These are phyloP conservation scores for Pulveroboletus sp. DNA, from an alignment of 768 basidiomycete genomes.

Conservation along the genomic window DNA sequence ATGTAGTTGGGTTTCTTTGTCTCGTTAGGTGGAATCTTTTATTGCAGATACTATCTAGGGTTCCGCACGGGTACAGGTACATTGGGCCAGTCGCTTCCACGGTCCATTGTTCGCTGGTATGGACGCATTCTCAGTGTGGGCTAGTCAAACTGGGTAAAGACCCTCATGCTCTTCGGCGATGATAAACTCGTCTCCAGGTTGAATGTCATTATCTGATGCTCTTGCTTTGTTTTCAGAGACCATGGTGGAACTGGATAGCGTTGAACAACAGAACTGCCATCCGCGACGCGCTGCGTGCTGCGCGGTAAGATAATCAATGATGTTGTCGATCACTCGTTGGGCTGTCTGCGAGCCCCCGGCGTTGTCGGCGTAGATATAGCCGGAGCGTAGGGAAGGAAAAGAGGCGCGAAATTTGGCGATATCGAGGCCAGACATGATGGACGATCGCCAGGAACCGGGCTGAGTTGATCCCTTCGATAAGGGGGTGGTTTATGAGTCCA, in stretches of 20 bases:
- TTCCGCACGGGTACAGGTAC: too few species aligned
- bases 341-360: conserved; percentile 71
- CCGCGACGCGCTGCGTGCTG: conserved; percentile 71
- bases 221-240: conserved; percentile 67
- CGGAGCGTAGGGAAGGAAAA: conserved; percentile 58
- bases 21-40: too few species aligned
- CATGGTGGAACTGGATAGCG: conserved; percentile 64
- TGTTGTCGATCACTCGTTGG: conserved; percentile 50
- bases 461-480: too few species aligned
- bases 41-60: too few species aligned
- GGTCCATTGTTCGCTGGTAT: conserved; percentile 70
- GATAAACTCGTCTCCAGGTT: conserved; percentile 67
- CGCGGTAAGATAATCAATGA: conserved; percentile 64
- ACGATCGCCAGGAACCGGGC: too few species aligned
- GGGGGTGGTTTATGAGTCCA: too few species aligned
- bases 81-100: conserved; percentile 80
- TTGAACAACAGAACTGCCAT: too few species aligned
- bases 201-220: conserved; percentile 51
- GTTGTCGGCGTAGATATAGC: conserved; percentile 70
- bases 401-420: conserved; percentile 49
- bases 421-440: conserved; percentile 44
- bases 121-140: background rate
- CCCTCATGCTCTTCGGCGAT: conserved; percentile 81
- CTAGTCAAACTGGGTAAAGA: conserved; percentile 21
- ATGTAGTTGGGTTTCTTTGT: too few species aligned